A percentile compares a stretch with the other conserved stretches of the same genome.
Evolutionary conservation across 805 yeast genomes (phyloP).

Genomic region (Pichia phayaonensis): DNA sequence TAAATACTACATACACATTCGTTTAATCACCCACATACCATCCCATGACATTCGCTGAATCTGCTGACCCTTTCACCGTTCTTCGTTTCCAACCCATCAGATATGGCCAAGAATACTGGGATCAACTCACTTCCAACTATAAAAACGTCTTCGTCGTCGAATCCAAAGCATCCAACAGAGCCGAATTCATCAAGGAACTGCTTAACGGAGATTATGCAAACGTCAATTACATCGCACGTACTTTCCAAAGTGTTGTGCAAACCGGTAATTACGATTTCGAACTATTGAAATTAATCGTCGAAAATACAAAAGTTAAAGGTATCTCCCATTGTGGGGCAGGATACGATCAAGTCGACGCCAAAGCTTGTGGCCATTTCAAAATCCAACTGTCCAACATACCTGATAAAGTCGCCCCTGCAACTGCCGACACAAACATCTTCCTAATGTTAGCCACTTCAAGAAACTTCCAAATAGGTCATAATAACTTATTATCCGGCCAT

Average conservation of each 20-base stretch:
- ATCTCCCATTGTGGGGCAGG: constrained; percentile 51
- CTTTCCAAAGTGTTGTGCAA: constrained; percentile 30
- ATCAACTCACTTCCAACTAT: constrained; percentile 22
- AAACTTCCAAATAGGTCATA: constrained; percentile 54
- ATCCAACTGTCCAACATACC: constrained; percentile 49
- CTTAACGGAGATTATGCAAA: constrained; percentile 29
- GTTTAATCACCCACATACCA: no score
- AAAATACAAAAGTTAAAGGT: constrained; percentile 29
- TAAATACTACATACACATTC: no score
- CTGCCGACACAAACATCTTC: constrained; percentile 52
- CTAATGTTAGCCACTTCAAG: constrained; percentile 44
- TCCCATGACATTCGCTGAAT: not conserved
- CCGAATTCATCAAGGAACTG: constrained; percentile 34
- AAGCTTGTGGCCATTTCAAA: constrained; percentile 31
- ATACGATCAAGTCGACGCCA: constrained; percentile 44
- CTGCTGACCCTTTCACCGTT: constrained; percentile 39
- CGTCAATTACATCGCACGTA: constrained; percentile 34
- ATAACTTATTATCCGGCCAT: constrained; percentile 45
- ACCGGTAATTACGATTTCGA: constrained; percentile 40
- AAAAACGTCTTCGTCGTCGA: constrained; percentile 38
- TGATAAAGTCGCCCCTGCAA: constrained; percentile 43
- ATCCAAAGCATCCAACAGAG: constrained; percentile 33
- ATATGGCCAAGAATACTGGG: constrained; percentile 61
- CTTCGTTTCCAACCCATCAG: constrained; percentile 55
- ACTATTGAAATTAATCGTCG: constrained; percentile 30